Base-by-base conservation (phyloP, 2,329 filamentous ascomycete species). In the Capronia americana region DNA sequence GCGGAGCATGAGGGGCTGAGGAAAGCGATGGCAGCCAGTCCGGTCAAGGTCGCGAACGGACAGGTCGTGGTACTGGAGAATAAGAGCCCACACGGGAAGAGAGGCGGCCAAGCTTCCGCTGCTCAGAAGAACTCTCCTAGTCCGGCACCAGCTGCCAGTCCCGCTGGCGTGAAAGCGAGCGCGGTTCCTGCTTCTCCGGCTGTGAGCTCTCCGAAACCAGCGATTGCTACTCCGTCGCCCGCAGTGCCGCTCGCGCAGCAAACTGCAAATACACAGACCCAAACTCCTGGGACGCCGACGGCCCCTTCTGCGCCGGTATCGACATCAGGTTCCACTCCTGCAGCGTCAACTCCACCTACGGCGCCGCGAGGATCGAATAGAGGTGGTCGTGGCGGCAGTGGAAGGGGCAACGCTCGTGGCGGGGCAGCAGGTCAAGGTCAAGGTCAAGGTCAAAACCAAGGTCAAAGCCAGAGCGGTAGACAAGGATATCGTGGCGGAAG, bases 51-150 rank as follows among this genome's bases (percentile, higher is more conserved):
- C 11, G 93, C 90, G 0, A 91, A 96, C 75, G 93, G 92, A 6
- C 89, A 90, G 10, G 92, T 98, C 1, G 92, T 96, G 70, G 91
- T 98, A 1, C 81, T 96, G 26, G 93, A 97, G 79, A 86, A 90
- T 57, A 92, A 91, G 76, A 59, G 64, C 2, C 67, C 67, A n/a
- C 58, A 61, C 57, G 64, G 57, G 41, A 69, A 71, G 53, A 61
- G 65, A 38, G 59, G 63, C 30, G 56, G 55, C 34, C 41, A 66
- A 34, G 46, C 58, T 14, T 17, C 53, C 17, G 28, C 28, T 1
- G 14, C 53, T 20, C 28, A 28, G 28, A 55, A 55, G 28, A 55
- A n/a, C 17, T 44, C 38, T 6, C 17, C 53, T 55, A n/a, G 46
- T 12, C 53, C 62, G 30, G 54, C 46, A 23, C 41, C 53, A 10